Conservation (phyloP, 2,329 filamentous ascomycete species). For the Knoxdaviesia capensis region DNA sequence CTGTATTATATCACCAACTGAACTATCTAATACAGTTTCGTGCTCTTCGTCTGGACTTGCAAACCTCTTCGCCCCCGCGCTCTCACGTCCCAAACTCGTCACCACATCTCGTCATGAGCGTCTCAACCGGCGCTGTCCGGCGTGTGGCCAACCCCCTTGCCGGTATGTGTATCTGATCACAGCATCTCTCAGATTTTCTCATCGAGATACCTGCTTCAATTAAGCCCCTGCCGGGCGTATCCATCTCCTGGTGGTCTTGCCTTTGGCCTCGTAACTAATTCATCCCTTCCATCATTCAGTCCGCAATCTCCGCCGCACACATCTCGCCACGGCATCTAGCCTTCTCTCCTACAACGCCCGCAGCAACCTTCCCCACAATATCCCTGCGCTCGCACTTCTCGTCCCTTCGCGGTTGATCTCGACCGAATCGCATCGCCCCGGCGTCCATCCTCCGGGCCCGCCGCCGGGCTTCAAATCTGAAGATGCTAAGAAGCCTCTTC, state of each 20-base stretch:
- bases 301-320: conserved; percentile 1
- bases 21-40: no score
- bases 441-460: conserved; percentile 36
- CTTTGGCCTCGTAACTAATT: background rate
- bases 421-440: conserved; percentile 36
- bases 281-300: background rate
- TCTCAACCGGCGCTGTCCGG: conserved; percentile 3
- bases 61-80: no score
- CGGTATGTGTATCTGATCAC: conserved; percentile 1
- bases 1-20: no score
- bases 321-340: conserved; percentile 4
- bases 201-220: background rate
- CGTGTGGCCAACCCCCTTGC: conserved; percentile 3
- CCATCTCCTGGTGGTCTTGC: background rate
- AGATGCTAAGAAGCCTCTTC: conserved; percentile 67
- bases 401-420: conserved; percentile 34
- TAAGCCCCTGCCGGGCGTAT: background rate
- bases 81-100: no score
- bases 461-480: conserved; percentile 85
- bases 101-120: conserved; percentile 2
- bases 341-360: conserved; percentile 4
- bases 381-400: conserved; percentile 33
- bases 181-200: background rate
- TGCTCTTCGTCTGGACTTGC: no score
- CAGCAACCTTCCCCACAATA: conserved; percentile 10